Evolutionary conservation across 495 filamentous ascomycete genomes (phyloP), one percentile per base, ranked within the genome.

Genomic region (Lasiosphaeria hispida): DNA sequence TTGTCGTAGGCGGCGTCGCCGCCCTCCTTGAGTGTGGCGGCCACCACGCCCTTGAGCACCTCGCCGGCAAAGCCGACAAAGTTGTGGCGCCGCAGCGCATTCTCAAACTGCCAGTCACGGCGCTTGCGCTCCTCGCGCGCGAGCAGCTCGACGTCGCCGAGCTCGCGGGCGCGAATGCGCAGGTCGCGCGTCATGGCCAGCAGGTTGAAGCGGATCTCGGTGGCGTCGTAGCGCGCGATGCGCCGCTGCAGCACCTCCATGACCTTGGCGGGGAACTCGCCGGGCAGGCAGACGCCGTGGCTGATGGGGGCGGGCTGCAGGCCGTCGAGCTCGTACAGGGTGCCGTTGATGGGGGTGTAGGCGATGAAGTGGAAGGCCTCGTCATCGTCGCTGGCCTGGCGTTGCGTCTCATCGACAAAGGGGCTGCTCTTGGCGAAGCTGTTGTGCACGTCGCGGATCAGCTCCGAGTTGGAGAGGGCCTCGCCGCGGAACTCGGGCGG

Each of bases 301-400:
- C 81, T 84, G 57, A 97, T 96, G 18, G 94, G 94, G 50, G 89
- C 85, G 1, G 92, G 91, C 74, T 96, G 92, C 53, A 99, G 75
- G 34, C 94, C 94, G 72, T 99, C 94, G 48, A 99, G 80, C 74
- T 99, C 94, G 78, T 96, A 99, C 51, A 99, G 79, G 2, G 72
- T 81, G 52, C 85, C 85, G 69, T 88, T 80, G 40, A 96, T 79
- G 34, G 87, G 79, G 44, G 90, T 93, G 71, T 99, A 99, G 15
- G 93, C 94, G 66, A 97, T 90, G 75, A 99, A 99, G 72, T 99
- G 95, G 73, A 94, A 99, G 14, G 93, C 89, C 65, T 99, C 94
- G 64, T 90, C 89, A 2, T 79, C 69, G 23, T 72, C 76, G 40
- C 80, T 81, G 52, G 83, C 78, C 10, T 77, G 73, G 1, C 86